phyloP scores from a whole-genome alignment of 2,329 filamentous ascomycete genomes.

The Simplicillium sp. region DNA sequence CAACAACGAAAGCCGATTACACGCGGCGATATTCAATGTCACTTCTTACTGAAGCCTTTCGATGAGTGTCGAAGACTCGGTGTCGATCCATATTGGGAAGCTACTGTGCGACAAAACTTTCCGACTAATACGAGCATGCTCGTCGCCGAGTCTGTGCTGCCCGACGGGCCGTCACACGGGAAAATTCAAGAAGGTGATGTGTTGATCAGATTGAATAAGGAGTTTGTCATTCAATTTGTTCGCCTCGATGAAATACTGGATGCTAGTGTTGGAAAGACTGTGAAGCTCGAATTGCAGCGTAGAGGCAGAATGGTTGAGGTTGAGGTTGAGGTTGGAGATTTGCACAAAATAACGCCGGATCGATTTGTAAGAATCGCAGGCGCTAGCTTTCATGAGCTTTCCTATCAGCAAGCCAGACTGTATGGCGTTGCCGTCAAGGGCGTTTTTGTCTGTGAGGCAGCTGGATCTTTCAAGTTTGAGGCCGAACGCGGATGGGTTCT shows the following conservation, averaged over 20 bases:
- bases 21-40: slow-evolving; percentile 92
- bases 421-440: slow-evolving; percentile 88
- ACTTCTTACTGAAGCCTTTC: slow-evolving; percentile 94
- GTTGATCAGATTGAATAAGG: slow-evolving; percentile 82
- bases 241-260: slow-evolving; percentile 86
- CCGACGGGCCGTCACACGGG: slow-evolving; percentile 74
- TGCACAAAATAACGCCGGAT: slow-evolving; percentile 91
- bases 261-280: slow-evolving; percentile 67
- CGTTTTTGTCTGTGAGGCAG: slow-evolving; percentile 86
- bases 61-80: slow-evolving; percentile 91
- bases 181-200: slow-evolving; percentile 93
- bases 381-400: slow-evolving; percentile 88
- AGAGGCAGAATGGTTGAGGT: slow-evolving; percentile 82
- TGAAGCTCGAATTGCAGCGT: slow-evolving; percentile 75
- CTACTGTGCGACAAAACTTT: slow-evolving; percentile 69
- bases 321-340: slow-evolving; percentile 73
- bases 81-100: slow-evolving; percentile 52
- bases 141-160: slow-evolving; percentile 88
- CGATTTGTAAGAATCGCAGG: slow-evolving; percentile 91
- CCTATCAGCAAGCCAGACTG: slow-evolving; percentile 89
- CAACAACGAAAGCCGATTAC: slow-evolving; percentile 64
- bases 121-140: slow-evolving; percentile 95
- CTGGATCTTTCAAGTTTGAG: slow-evolving; percentile 87
- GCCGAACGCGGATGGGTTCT: slow-evolving; percentile 89
- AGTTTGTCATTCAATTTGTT: slow-evolving; percentile 87